Base-by-base conservation (phyloP, 2,329 filamentous ascomycete species). In the Aspergillus spinulosporus region DNA sequence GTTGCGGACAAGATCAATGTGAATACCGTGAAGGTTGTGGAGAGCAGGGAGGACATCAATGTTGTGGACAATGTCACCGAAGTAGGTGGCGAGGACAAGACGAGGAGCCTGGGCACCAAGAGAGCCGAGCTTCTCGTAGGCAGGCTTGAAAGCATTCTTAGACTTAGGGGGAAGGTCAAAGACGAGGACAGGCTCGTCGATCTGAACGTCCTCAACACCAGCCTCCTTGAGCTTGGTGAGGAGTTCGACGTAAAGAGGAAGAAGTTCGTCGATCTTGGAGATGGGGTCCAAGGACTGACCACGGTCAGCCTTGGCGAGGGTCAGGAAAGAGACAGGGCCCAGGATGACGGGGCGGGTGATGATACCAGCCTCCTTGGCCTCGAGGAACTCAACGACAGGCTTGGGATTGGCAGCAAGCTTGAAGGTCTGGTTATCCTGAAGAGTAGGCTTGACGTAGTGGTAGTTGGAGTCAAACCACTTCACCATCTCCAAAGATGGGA, bases 391-490 rank as follows among this genome's bases (percentile, higher is more conserved):
- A 68, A 77, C 82, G 65, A 99, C 90, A 68, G 94, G 92, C 88
- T 99, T 99, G 77, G 94, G 92, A 78, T 88, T 88, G 68, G 85
- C 80, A 61, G 83, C 79, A 62, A 99, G 90, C 80, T 88, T 92
- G 88, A 99, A 99, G 73, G 84, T 88, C 86, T 99, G 94, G 84
- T 90, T 89, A 82, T 97, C 88, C 81, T 97, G 92, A 66, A 99
- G 86, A 62, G 94, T 97, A 64, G 94, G 94, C 88, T 97, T 97
- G 82, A 97, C 94, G 79, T 99, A 99, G 86, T 97, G 94, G 88
- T 99, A 99, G 89, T 99, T 99, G 66, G 92, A 96, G 85, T 99
- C 94, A 76, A 99, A 99, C 94, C 94, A 99, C 85, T 99, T 99
- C 72, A 99, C 94, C 94, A 99, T 99, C 85, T 99, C 94, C 79